A percentile compares a stretch with the other conserved stretches of the same genome.
phyloP scores from a whole-genome alignment of 352 stramenopile species.

The Saprolegnia parasitica region DNA sequence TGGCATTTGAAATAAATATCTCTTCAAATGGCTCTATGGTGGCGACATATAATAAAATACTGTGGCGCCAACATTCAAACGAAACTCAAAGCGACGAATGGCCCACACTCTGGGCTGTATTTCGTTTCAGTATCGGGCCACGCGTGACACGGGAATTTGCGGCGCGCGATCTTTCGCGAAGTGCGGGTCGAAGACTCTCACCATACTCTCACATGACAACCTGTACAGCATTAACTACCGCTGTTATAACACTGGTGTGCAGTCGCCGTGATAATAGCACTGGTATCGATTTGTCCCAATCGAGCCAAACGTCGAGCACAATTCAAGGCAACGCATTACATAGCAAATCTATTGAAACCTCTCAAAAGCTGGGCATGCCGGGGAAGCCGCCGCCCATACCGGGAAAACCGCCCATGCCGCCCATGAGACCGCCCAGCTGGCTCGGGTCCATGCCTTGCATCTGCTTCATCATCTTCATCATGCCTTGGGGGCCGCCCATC shows the following conservation, averaged over 20 bases:
- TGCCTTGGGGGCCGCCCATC: constrained; percentile 74
- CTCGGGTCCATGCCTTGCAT: constrained; percentile 86
- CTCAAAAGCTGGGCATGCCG: constrained; percentile 14
- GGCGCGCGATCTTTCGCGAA: not conserved
- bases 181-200: not conserved
- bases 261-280: not conserved
- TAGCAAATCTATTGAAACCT: constrained; percentile 5
- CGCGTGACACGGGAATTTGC: not conserved
- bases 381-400: constrained; percentile 15
- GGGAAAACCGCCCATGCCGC: constrained; percentile 43
- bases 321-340: constrained; percentile 8
- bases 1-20: constrained; percentile 1
- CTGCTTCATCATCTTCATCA: constrained; percentile 93
- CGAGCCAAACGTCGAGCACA: not conserved
- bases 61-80: not conserved
- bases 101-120: not conserved
- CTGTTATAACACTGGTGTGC: not conserved
- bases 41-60: not conserved
- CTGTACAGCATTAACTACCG: not conserved
- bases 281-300: too few relatives aligned
- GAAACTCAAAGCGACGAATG: not conserved
- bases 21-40: not conserved
- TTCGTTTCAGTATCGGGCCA: not conserved
- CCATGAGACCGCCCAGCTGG: constrained; percentile 71
- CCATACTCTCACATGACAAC: too few relatives aligned